phyloP scores from a whole-genome alignment of 768 basidiomycete genomes.

The Exsudoporus frostii region DNA sequence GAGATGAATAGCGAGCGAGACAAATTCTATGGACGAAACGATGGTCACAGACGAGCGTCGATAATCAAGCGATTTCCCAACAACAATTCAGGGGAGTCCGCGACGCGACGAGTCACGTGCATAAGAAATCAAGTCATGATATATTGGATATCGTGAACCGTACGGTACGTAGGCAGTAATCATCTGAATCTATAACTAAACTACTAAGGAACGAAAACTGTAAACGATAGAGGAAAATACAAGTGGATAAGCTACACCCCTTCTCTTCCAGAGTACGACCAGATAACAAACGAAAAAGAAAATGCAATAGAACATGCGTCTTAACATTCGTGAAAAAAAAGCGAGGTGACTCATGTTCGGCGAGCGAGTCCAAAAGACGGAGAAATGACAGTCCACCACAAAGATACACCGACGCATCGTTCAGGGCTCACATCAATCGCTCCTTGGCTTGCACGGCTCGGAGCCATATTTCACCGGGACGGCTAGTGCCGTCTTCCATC shows the following conservation, averaged over 20 bases:
- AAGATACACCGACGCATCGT: neutral
- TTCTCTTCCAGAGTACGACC: conserved; percentile 11
- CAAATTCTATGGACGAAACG: neutral
- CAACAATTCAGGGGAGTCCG: neutral
- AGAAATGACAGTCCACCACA: no score
- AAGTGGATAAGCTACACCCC: conserved; percentile 16
- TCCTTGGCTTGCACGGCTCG: conserved; percentile 66
- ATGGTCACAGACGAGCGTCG: neutral
- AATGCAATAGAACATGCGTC: conserved; percentile 2
- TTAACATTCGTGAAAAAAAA: conserved; percentile 3
- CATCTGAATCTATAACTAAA: conserved; percentile 1
- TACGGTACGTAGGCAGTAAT: neutral
- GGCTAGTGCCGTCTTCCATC: conserved; percentile 6
- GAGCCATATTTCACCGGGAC: conserved; percentile 29
- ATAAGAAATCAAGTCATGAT: conserved; percentile 24
- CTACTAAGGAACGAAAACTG: conserved; percentile 8
- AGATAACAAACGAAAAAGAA: neutral
- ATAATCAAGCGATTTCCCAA: neutral
- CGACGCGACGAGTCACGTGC: conserved; percentile 27
- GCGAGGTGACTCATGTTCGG: neutral
- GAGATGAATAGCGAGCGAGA: neutral
- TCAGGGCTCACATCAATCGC: conserved; percentile 41
- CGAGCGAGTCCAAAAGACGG: neutral
- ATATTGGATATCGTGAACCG: neutral
- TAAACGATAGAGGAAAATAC: conserved; percentile 13